Percentiles rank a stretch among this genome's conserved stretches.
These are phyloP conservation scores for Paspalum vaginatum DNA, from an alignment of 176 grass and related monocot species.

Conservation along the genomic window DNA sequence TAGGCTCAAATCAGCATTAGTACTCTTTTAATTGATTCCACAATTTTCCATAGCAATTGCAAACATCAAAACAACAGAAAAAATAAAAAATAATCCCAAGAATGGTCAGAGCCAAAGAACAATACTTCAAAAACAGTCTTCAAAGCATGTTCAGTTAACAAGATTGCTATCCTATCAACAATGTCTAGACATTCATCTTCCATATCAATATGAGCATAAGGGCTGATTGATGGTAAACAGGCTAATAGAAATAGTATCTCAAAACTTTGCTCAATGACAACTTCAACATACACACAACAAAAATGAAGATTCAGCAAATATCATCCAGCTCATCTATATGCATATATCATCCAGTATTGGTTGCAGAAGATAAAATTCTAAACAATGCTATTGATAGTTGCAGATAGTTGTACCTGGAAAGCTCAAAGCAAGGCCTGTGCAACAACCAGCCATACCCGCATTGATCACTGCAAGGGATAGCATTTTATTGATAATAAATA, in stretches of 20 bases:
- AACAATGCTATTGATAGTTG: not conserved
- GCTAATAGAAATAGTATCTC: not conserved
- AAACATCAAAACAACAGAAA: not conserved
- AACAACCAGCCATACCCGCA: conserved; percentile 85
- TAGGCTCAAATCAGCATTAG: too few species aligned
- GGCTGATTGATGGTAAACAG: not conserved
- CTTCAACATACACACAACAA: not conserved
- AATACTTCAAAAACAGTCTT: not conserved
- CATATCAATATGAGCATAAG: not conserved
- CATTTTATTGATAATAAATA: conserved; percentile 28
- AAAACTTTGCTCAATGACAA: not conserved
- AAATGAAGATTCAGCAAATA: not conserved
- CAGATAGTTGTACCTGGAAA: conserved; percentile 75
- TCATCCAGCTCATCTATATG: not conserved
- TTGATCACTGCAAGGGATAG: conserved; percentile 62
- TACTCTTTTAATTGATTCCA: too few species aligned
- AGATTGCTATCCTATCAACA: not conserved
- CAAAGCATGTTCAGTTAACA: not conserved
- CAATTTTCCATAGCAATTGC: too few species aligned
- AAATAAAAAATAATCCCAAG: not conserved
- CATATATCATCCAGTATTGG: not conserved
- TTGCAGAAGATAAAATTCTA: conserved; percentile 2
- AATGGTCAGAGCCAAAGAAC: not conserved
- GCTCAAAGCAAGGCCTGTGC: conserved; percentile 89
- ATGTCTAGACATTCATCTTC: not conserved